These are phyloP conservation scores for Fusarium gaditjirri DNA, from an alignment of 2,329 filamentous ascomycete species.

Conservation along the genomic window DNA sequence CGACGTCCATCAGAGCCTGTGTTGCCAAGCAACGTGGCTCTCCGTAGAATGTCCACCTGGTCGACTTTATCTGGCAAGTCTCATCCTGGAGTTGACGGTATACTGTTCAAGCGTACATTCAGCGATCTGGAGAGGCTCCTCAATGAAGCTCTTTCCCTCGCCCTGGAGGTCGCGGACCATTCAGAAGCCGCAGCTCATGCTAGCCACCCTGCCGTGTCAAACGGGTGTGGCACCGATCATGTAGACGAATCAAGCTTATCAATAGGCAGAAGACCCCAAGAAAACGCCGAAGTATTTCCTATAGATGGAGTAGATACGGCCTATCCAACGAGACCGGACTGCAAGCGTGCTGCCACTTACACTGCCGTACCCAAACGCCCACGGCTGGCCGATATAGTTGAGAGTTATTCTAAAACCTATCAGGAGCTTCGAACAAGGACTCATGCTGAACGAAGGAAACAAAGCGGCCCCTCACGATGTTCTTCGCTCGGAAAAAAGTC, in stretches of 20 bases:
- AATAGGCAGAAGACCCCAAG: slow-evolving; percentile 3
- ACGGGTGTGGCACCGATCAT: slow-evolving; percentile 3
- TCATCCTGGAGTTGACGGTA: slow-evolving; percentile 41
- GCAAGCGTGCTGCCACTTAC: slow-evolving; percentile 44
- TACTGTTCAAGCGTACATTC: slow-evolving; percentile 51
- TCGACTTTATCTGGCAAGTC: slow-evolving; percentile 35
- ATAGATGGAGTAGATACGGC: slow-evolving; percentile 1
- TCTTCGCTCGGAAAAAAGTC: slow-evolving; percentile 15
- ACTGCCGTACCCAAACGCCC: slow-evolving; percentile 37
- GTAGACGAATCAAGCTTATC: slow-evolving; percentile 8
- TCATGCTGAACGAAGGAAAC: background rate
- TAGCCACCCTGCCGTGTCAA: slow-evolving; percentile 21
- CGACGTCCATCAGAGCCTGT: slow-evolving; percentile 40
- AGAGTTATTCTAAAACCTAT: slow-evolving; percentile 42
- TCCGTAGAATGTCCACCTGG: slow-evolving; percentile 28
- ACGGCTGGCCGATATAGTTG: slow-evolving; percentile 41
- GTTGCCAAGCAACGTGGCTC: slow-evolving; percentile 23
- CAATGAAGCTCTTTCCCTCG: slow-evolving; percentile 58
- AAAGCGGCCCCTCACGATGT: background rate
- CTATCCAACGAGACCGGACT: slow-evolving; percentile 21
- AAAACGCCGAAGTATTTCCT: slow-evolving; percentile 12
- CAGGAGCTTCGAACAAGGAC: slow-evolving; percentile 12
- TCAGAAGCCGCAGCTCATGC: slow-evolving; percentile 37
- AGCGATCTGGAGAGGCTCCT: slow-evolving; percentile 59
- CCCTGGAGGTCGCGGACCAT: slow-evolving; percentile 52